Conservation (phyloP, 2,329 filamentous ascomycete genomes). For the Microdochium nivale region DNA sequence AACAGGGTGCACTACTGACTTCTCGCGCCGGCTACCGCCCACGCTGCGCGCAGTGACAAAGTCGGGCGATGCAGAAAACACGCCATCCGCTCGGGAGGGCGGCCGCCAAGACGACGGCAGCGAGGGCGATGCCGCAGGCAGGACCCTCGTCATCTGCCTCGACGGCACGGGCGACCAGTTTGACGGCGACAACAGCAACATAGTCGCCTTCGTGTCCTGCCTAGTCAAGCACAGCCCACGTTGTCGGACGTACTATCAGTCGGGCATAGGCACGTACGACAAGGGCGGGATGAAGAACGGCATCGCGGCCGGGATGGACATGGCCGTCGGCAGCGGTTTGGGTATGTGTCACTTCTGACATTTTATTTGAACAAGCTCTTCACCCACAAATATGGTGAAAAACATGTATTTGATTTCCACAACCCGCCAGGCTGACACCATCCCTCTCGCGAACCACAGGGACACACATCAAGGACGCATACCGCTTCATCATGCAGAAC, state of each 20-base stretch:
- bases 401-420: background rate
- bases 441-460: constrained; percentile 10
- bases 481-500: constrained; percentile 37
- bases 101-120: background rate
- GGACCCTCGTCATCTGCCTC: constrained; percentile 26
- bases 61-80: no score
- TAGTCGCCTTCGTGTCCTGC: constrained; percentile 31
- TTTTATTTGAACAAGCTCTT: background rate
- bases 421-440: constrained; percentile 1
- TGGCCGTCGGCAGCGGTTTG: constrained; percentile 32
- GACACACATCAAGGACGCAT: constrained; percentile 28
- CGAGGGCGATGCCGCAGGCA: background rate
- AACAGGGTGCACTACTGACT: background rate
- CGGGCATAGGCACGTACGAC: constrained; percentile 35
- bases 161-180: constrained; percentile 36
- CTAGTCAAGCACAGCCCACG: constrained; percentile 30
- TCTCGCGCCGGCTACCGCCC: background rate
- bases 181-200: constrained; percentile 32
- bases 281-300: constrained; percentile 27
- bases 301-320: constrained; percentile 27
- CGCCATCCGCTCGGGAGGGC: no score
- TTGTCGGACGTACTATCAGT: constrained; percentile 30
- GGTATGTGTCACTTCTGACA: background rate
- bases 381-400: background rate
- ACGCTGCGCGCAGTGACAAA: background rate